These are phyloP conservation scores for Blastomyces parvus DNA, from an alignment of 2,329 filamentous ascomycete genomes.

Conservation along the genomic window DNA sequence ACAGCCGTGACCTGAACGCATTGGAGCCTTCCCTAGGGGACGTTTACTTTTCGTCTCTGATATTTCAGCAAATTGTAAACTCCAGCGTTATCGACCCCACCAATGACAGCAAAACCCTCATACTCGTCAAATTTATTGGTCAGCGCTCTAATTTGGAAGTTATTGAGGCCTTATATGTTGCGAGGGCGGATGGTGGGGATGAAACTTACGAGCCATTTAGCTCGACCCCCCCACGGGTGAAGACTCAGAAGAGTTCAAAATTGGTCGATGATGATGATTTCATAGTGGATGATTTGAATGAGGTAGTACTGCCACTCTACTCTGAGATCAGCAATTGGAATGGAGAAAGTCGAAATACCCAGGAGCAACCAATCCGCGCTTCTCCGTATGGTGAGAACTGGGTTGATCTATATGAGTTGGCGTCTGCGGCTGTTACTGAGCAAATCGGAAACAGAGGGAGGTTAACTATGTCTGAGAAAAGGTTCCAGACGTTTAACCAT, in stretches of 20 bases:
- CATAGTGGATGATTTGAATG: constrained; percentile 31
- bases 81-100: constrained; percentile 15
- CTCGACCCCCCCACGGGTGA: constrained; percentile 2
- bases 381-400: constrained; percentile 2
- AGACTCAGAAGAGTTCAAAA: background rate
- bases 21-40: constrained; percentile 2
- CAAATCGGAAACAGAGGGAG: background rate
- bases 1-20: constrained; percentile 9
- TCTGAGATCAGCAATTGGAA: background rate
- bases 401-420: background rate
- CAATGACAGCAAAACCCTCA: constrained; percentile 18
- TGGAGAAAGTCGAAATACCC: background rate
- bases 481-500: background rate
- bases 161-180: constrained; percentile 28
- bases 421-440: constrained; percentile 1
- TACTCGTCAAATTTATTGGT: constrained; percentile 30
- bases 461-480: background rate
- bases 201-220: constrained; percentile 1
- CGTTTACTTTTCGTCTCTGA: constrained; percentile 24
- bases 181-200: constrained; percentile 11
- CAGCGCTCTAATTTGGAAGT: constrained; percentile 26
- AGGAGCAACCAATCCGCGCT: background rate
- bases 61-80: constrained; percentile 27
- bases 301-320: background rate
- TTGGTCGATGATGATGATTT: constrained; percentile 22